phyloP scores from a whole-genome alignment of 768 basidiomycete species.

The Boletus barrowsii region DNA sequence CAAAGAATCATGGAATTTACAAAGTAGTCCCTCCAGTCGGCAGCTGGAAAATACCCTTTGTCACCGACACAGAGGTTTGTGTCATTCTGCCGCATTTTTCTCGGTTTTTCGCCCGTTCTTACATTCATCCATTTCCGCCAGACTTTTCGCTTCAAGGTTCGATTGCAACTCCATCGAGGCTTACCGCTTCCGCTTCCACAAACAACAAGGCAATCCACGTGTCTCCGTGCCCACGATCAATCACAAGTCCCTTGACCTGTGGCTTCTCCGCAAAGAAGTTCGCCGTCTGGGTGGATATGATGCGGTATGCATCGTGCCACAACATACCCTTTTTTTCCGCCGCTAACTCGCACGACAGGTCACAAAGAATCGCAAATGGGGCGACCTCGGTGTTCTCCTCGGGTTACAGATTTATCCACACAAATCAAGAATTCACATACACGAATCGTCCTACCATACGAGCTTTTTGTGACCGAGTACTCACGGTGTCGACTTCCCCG shows the following conservation, averaged over 20 bases:
- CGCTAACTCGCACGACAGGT: slow-evolving; percentile 52
- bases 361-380: slow-evolving; percentile 82
- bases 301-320: slow-evolving; percentile 49
- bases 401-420: slow-evolving; percentile 84
- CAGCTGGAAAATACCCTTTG: slow-evolving; percentile 97
- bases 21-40: slow-evolving; percentile 92
- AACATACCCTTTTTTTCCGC: slow-evolving; percentile 16
- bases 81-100: slow-evolving; percentile 21
- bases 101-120: slow-evolving; percentile 22
- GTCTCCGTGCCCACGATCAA: slow-evolving; percentile 94
- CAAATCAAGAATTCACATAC: slow-evolving; percentile 89
- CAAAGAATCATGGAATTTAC: slow-evolving; percentile 79
- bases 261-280: slow-evolving; percentile 91
- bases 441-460: slow-evolving; percentile 93
- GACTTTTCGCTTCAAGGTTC: slow-evolving; percentile 94
- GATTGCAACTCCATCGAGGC: slow-evolving; percentile 95
- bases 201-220: slow-evolving; percentile 88
- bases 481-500: slow-evolving; percentile 39
- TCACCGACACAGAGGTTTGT: slow-evolving; percentile 88
- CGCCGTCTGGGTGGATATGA: slow-evolving; percentile 86
- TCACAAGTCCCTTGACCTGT: slow-evolving; percentile 89
- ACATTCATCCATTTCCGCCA: slow-evolving; percentile 26
- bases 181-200: slow-evolving; percentile 90
- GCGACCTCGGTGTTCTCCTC: slow-evolving; percentile 74
- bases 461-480: slow-evolving; percentile 78